These are phyloP conservation scores for Sarocladium brachiariae DNA, from an alignment of 2,329 filamentous ascomycete species.

Conservation along the genomic window DNA sequence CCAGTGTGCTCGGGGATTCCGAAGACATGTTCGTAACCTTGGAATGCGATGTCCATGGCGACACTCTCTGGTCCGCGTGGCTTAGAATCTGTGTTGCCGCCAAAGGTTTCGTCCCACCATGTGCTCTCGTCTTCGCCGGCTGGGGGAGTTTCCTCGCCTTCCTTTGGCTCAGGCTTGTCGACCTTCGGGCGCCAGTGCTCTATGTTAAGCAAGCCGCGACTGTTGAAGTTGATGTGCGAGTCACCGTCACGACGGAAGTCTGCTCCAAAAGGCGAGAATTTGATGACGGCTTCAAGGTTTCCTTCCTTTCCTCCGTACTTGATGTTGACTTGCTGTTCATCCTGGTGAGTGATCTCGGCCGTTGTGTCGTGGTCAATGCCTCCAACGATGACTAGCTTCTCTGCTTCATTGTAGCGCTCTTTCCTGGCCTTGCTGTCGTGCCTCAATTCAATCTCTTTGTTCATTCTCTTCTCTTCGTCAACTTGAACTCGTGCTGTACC, in stretches of 20 bases:
- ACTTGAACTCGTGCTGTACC: conserved; percentile 81
- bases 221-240: conserved; percentile 82
- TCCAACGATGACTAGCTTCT: conserved; percentile 79
- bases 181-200: conserved; percentile 93
- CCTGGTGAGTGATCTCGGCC: conserved; percentile 60
- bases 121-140: conserved; percentile 71
- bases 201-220: conserved; percentile 81
- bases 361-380: conserved; percentile 66
- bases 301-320: conserved; percentile 71
- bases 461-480: conserved; percentile 85
- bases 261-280: conserved; percentile 73
- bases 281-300: conserved; percentile 76
- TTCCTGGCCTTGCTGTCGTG: conserved; percentile 80
- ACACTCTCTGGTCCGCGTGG: conserved; percentile 92
- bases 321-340: conserved; percentile 63
- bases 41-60: conserved; percentile 84
- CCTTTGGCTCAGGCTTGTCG: conserved; percentile 54
- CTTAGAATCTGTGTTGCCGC: conserved; percentile 91
- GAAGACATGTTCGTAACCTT: conserved; percentile 85
- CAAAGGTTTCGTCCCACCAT: conserved; percentile 97
- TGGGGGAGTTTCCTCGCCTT: conserved; percentile 39
- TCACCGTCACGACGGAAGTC: conserved; percentile 80
- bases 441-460: conserved; percentile 80
- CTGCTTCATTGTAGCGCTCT: conserved; percentile 89
- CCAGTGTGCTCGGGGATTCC: conserved; percentile 93